A percentile compares a stretch with the other conserved stretches of the same genome.
phyloP scores from a whole-genome alignment of 495 filamentous ascomycete genomes.

The Penicillium fimorum region DNA sequence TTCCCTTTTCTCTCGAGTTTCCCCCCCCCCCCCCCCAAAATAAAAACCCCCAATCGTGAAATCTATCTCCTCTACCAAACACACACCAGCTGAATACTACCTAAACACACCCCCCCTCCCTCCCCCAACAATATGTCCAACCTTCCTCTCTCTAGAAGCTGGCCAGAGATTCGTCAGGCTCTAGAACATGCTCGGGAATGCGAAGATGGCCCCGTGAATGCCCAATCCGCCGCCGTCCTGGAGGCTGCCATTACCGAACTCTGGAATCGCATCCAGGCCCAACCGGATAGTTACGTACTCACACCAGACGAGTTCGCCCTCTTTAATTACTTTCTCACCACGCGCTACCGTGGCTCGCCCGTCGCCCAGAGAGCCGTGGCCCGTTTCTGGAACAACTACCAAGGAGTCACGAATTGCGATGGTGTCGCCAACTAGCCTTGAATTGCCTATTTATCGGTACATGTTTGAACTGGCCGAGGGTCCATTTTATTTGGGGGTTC shows the following conservation, averaged over 20 bases:
- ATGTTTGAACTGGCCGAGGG: conserved; percentile 1
- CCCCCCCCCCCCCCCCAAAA: neutral
- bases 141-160: conserved; percentile 16
- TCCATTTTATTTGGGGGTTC: neutral
- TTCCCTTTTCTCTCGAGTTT: neutral
- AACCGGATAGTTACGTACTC: conserved; percentile 65
- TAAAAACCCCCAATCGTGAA: neutral
- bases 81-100: neutral
- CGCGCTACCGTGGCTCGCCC: conserved; percentile 48
- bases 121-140: conserved; percentile 4
- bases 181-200: conserved; percentile 68
- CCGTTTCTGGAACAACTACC: conserved; percentile 50
- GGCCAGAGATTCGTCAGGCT: conserved; percentile 39
- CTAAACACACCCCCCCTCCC: neutral
- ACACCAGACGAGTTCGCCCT: conserved; percentile 69
- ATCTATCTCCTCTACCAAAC: neutral
- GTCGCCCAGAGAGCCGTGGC: conserved; percentile 45
- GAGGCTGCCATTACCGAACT: conserved; percentile 56
- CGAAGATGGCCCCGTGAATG: conserved; percentile 55
- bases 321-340: conserved; percentile 69
- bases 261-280: conserved; percentile 58
- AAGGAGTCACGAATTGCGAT: conserved; percentile 25
- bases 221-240: conserved; percentile 50
- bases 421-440: conserved; percentile 26
- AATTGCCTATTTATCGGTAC: neutral